Base-by-base conservation (phyloP, 1,284 basidiomycete genomes). In the Boletellus deceptivus region DNA sequence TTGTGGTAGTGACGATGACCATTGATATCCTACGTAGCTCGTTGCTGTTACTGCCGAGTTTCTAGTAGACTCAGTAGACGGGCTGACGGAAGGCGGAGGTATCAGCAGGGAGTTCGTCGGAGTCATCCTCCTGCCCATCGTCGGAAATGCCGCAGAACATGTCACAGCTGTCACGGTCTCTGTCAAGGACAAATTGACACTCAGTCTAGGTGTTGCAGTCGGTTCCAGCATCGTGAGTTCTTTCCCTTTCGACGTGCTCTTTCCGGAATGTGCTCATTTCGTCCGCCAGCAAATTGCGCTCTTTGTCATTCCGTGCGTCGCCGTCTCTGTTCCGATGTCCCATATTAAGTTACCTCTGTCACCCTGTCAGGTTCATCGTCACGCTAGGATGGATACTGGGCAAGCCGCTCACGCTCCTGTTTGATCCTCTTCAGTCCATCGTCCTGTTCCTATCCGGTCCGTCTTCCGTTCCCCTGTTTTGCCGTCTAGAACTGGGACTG, bases 111-210 rank as follows among this genome's bases (percentile, higher is more conserved):
- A 90, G 61, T 95, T 91, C 75, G 79, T 94, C 43, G 91, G 84
- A 3, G 70, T 96, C 11, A 92, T 98, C 57, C 70, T 98, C 6
- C 76, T 98, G 3, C 95, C 95, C 2, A 83, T 88, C 43, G 84
- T 92, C 27, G 89, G 88, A 47, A 91, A 91, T 50, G 77, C 90
- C 7, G 90, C 91, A 54, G 80, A 82, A 59, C 78, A 78, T 56
- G 83, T 89, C 46, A 91, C 90, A 0, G 90, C 91, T 6, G 82
- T 94, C 49, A 89, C 82, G 29, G 90, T 91, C 13, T 91, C 91
- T 0, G 82, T 88, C 49, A 91, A 90, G 69, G 82, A 91, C 64
- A 79, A 86, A 66, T 63, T 91, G 48, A 81, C 83, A 40, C 75
- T 90, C 34, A 84, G 84, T 61, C 78, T 93, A 58, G 82, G 86